A percentile compares a stretch with the other conserved stretches of the same genome.
phyloP scores from a whole-genome alignment of 208 protist genomes.

The Trypanosomatidae sp. region DNA sequence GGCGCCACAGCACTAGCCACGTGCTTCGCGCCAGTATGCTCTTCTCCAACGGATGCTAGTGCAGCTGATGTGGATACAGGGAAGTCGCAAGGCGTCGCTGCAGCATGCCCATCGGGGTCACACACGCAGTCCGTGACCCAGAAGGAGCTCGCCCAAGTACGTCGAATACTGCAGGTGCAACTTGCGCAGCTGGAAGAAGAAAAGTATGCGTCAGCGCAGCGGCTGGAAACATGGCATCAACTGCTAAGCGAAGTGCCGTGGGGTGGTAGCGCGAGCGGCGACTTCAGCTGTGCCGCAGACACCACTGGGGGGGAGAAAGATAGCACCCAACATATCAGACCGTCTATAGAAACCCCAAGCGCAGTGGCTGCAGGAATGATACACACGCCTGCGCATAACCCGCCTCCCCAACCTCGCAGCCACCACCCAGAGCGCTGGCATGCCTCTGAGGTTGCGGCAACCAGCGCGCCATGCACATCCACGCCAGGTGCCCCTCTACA shows the following conservation, averaged over 20 bases:
- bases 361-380: slow-evolving; percentile 2
- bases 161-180: slow-evolving; percentile 1
- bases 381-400: slow-evolving; percentile 1
- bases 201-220: slow-evolving; percentile 6
- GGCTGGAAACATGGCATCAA: slow-evolving; percentile 24
- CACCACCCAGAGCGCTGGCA: neutral
- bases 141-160: slow-evolving; percentile 16
- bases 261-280: slow-evolving; percentile 1
- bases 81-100: neutral
- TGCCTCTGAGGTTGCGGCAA: neutral
- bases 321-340: no score
- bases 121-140: slow-evolving; percentile 19
- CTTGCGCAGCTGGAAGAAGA: slow-evolving; percentile 18
- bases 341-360: neutral
- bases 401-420: neutral
- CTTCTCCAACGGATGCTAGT: neutral
- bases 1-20: slow-evolving; percentile 18
- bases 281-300: neutral
- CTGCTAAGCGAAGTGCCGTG: slow-evolving; percentile 33
- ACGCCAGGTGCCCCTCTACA: neutral
- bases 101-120: slow-evolving; percentile 6
- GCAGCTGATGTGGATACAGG: neutral
- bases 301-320: neutral
- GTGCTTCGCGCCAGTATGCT: slow-evolving; percentile 2
- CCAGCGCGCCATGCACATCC: neutral